phyloP scores from a whole-genome alignment of 768 basidiomycete genomes.

The Peribolospora kevripleyi region DNA sequence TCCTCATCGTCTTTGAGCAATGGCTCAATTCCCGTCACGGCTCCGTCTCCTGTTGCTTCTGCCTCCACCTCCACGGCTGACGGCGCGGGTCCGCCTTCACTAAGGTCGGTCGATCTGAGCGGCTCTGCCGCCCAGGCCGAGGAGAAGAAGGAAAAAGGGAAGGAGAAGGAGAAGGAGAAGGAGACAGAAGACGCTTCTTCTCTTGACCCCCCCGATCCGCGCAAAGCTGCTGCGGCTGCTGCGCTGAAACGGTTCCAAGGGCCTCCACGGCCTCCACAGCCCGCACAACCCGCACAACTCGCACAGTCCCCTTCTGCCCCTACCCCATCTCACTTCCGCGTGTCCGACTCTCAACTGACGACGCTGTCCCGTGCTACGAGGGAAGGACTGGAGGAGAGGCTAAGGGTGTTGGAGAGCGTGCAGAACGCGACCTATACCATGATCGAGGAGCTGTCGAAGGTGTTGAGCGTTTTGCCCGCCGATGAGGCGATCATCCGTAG shows the following conservation, averaged over 20 bases:
- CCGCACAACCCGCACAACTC: constrained; percentile 9
- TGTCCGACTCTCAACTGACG: constrained; percentile 39
- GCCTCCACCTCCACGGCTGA: too few relatives aligned
- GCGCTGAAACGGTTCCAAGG: neutral
- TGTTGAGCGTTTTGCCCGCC: constrained; percentile 29
- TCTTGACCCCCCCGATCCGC: constrained; percentile 2
- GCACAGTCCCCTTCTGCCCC: constrained; percentile 8
- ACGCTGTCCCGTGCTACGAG: constrained; percentile 42
- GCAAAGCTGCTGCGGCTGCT: constrained; percentile 7
- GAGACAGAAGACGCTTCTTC: neutral
- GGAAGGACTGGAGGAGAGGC: constrained; percentile 61
- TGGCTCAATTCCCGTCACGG: too few relatives aligned
- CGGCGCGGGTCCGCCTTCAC: too few relatives aligned
- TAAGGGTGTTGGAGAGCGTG: constrained; percentile 53
- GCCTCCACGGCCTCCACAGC: constrained; percentile 7
- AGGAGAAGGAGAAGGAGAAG: too few relatives aligned
- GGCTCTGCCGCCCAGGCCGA: too few relatives aligned
- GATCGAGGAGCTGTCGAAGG: constrained; percentile 50
- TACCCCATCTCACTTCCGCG: constrained; percentile 7
- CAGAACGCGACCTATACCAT: constrained; percentile 47
- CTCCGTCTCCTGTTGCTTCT: too few relatives aligned
- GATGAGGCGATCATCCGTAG: neutral
- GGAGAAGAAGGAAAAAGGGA: too few relatives aligned
- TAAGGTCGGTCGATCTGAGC: too few relatives aligned
- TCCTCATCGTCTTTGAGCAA: too few relatives aligned